phyloP scores from a whole-genome alignment of 805 yeast genomes.

The Barnettozyma pratensis region DNA sequence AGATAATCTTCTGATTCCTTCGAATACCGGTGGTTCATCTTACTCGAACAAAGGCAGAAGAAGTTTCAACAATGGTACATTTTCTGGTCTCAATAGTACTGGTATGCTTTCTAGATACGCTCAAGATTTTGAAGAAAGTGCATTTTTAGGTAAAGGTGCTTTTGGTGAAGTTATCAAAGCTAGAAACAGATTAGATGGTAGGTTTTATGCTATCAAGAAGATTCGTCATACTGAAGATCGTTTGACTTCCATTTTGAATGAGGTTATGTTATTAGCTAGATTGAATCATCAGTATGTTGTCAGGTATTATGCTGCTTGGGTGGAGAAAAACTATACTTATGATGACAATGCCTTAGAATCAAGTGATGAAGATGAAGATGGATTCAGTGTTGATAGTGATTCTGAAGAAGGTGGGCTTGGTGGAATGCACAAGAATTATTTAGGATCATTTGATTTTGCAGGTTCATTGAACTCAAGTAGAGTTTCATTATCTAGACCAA shows the following conservation, averaged over 20 bases:
- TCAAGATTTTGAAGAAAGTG: conserved; percentile 92
- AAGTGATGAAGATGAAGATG: conserved; percentile 22
- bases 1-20: conserved; percentile 14
- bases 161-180: conserved; percentile 99
- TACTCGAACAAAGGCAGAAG: conserved; percentile 27
- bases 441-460: conserved; percentile 6
- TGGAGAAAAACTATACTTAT: conserved; percentile 57
- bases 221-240: conserved; percentile 79
- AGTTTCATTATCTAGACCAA: conserved; percentile 19
- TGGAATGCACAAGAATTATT: conserved; percentile 4
- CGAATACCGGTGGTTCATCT: conserved; percentile 25
- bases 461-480: conserved; percentile 5
- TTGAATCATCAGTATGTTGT: conserved; percentile 95
- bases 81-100: conserved; percentile 26
- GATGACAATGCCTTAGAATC: conserved; percentile 29
- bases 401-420: conserved; percentile 1
- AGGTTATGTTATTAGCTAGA: conserved; percentile 87
- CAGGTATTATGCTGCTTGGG: conserved; percentile 96
- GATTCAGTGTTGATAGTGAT: conserved; percentile 3
- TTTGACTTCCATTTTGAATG: conserved; percentile 76
- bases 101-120: conserved; percentile 61
- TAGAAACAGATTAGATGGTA: conserved; percentile 86
- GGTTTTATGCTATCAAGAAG: conserved; percentile 91
- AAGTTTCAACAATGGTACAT: conserved; percentile 36
- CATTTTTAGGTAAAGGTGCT: conserved; percentile 88